Evolutionary conservation across 2,329 filamentous ascomycete genomes (phyloP).

Genomic region (Orbilia brochopaga): DNA sequence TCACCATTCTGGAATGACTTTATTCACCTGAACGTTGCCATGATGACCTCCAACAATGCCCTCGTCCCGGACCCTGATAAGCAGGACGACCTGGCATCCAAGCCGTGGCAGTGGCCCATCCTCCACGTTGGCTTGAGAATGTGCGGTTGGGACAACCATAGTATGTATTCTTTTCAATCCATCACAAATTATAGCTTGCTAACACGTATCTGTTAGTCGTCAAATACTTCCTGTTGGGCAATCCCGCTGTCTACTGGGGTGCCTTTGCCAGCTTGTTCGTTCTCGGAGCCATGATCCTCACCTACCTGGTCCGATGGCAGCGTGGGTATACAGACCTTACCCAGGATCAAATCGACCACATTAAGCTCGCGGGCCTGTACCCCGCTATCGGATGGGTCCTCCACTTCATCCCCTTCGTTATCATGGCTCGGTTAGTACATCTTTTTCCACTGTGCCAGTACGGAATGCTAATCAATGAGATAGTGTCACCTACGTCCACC

Average conservation of each 20-base stretch:
- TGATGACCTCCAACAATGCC: slow-evolving; percentile 99
- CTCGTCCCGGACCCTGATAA: slow-evolving; percentile 97
- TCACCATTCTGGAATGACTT: slow-evolving; percentile 98
- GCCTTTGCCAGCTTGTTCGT: slow-evolving; percentile 78
- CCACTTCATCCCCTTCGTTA: slow-evolving; percentile 92
- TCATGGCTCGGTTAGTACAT: slow-evolving; percentile 72
- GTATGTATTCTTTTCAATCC: slow-evolving; percentile 58
- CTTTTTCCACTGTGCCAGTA: neutral
- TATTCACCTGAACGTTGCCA: slow-evolving; percentile 95
- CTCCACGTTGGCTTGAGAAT: slow-evolving; percentile 94
- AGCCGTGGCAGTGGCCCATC: slow-evolving; percentile 98
- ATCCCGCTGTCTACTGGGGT: slow-evolving; percentile 95
- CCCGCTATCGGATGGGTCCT: slow-evolving; percentile 92
- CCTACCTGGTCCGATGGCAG: slow-evolving; percentile 95
- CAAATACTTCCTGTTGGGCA: slow-evolving; percentile 98
- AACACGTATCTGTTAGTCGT: slow-evolving; percentile 42
- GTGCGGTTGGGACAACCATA: slow-evolving; percentile 95
- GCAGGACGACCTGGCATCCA: slow-evolving; percentile 94
- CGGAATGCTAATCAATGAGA: slow-evolving; percentile 14
- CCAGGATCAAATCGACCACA: slow-evolving; percentile 81
- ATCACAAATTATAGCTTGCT: neutral
- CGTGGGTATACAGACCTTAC: slow-evolving; percentile 86
- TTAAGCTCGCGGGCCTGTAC: slow-evolving; percentile 92
- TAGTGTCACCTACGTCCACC: slow-evolving; percentile 95
- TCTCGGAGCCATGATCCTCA: slow-evolving; percentile 74